These are phyloP conservation scores for Phoma sp. DNA, from an alignment of 2,329 filamentous ascomycete genomes.

Conservation along the genomic window DNA sequence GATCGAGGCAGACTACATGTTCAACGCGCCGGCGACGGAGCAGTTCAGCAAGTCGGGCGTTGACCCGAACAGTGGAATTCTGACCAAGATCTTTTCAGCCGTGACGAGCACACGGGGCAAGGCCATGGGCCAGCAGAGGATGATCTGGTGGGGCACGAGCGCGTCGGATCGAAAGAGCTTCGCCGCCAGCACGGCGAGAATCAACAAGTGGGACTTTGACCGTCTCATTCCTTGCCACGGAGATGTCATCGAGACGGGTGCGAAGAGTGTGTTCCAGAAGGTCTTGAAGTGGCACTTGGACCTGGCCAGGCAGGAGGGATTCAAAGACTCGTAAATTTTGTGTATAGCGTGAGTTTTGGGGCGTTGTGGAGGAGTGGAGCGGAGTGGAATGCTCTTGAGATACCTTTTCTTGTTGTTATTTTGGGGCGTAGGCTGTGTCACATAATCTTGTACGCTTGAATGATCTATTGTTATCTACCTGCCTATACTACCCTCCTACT, in stretches of 20 bases:
- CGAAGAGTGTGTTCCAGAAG: slow-evolving; percentile 77
- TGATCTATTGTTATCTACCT: not conserved
- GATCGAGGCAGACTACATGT: slow-evolving; percentile 88
- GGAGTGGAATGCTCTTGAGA: not conserved
- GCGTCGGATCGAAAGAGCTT: slow-evolving; percentile 70
- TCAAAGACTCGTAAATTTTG: slow-evolving; percentile 7
- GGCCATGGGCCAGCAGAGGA: slow-evolving; percentile 71
- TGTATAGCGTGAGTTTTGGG: not conserved
- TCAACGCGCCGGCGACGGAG: slow-evolving; percentile 87
- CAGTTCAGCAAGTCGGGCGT: slow-evolving; percentile 70
- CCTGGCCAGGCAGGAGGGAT: slow-evolving; percentile 28
- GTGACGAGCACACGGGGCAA: slow-evolving; percentile 70
- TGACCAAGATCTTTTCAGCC: slow-evolving; percentile 63
- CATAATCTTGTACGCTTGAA: not conserved
- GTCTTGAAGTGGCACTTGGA: slow-evolving; percentile 84
- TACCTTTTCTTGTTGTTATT: not conserved
- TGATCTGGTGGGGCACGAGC: slow-evolving; percentile 78
- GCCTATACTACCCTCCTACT: not conserved
- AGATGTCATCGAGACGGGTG: slow-evolving; percentile 78
- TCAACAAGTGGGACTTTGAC: slow-evolving; percentile 83
- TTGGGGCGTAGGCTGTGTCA: no score
- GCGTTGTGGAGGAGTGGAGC: not conserved
- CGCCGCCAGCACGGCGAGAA: slow-evolving; percentile 70
- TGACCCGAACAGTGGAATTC: slow-evolving; percentile 61
- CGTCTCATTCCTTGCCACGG: slow-evolving; percentile 91